A percentile compares a stretch with the other conserved stretches of the same genome.
phyloP scores from a whole-genome alignment of 805 yeast species.

The Candida silvicultrix region DNA sequence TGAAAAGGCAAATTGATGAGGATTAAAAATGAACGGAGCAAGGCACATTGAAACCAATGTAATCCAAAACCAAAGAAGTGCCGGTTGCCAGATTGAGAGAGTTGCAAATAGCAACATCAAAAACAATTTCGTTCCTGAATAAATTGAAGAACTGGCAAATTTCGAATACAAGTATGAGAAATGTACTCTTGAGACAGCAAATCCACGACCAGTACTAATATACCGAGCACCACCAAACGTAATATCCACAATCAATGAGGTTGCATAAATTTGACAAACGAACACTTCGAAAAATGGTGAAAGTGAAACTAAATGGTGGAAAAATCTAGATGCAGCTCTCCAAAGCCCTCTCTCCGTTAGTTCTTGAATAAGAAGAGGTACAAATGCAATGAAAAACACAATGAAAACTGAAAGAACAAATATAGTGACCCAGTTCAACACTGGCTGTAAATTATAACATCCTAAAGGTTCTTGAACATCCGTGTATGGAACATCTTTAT shows the following conservation, averaged over 20 bases:
- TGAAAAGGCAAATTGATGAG: constrained; percentile 64
- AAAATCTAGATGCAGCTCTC: constrained; percentile 64
- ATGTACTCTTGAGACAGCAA: constrained; percentile 77
- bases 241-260: constrained; percentile 66
- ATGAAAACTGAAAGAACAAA: constrained; percentile 87
- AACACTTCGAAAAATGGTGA: constrained; percentile 94
- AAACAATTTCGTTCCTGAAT: constrained; percentile 66
- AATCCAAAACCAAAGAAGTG: constrained; percentile 69
- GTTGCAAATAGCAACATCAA: constrained; percentile 71
- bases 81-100: constrained; percentile 74
- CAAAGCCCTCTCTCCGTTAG: constrained; percentile 77
- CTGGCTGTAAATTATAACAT: constrained; percentile 81
- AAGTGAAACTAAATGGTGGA: constrained; percentile 71
- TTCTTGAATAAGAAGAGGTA: constrained; percentile 85
- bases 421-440: constrained; percentile 83
- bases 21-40: constrained; percentile 72
- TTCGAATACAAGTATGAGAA: constrained; percentile 69
- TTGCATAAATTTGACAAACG: constrained; percentile 89
- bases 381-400: constrained; percentile 86
- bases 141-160: constrained; percentile 71
- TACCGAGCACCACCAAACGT: constrained; percentile 90
- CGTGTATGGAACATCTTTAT: constrained; percentile 62
- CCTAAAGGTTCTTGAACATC: constrained; percentile 74
- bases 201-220: constrained; percentile 90
- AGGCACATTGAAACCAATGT: constrained; percentile 59